phyloP scores from a whole-genome alignment of 768 basidiomycete genomes.

The Tulasnella sp. region DNA sequence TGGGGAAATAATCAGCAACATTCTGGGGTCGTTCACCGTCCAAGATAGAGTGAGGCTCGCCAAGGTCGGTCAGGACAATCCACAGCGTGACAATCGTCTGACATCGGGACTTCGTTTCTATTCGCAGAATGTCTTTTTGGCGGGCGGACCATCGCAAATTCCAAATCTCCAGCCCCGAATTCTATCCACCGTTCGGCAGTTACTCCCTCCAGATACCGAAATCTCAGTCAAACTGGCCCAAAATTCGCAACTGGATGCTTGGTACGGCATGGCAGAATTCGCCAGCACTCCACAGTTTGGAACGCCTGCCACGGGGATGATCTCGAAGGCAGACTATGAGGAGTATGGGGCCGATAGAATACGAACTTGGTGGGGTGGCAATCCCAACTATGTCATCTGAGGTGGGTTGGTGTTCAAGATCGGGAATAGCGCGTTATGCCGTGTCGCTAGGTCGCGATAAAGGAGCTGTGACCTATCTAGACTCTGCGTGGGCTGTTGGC shows the following conservation, averaged over 20 bases:
- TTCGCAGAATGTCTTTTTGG: constrained; percentile 82
- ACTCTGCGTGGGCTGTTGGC: not conserved
- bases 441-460: not conserved
- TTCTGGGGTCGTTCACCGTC: constrained; percentile 71
- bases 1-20: constrained; percentile 86
- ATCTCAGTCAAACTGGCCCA: constrained; percentile 65
- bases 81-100: not conserved
- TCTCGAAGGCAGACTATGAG: constrained; percentile 82
- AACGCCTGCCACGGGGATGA: constrained; percentile 49
- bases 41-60: constrained; percentile 72
- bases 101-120: not conserved
- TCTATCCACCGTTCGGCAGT: constrained; percentile 73
- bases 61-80: constrained; percentile 54
- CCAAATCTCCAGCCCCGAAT: constrained; percentile 71
- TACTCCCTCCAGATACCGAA: constrained; percentile 80
- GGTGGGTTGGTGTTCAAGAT: constrained; percentile 12
- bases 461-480: not conserved
- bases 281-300: constrained; percentile 42
- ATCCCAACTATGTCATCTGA: constrained; percentile 63
- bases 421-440: not conserved
- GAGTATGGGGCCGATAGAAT: constrained; percentile 88
- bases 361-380: constrained; percentile 90
- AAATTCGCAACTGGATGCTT: constrained; percentile 77
- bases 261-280: constrained; percentile 87
- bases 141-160: constrained; percentile 78